Base-by-base conservation (phyloP, 352 stramenopile species). In the Thalassiosira exigua region DNA sequence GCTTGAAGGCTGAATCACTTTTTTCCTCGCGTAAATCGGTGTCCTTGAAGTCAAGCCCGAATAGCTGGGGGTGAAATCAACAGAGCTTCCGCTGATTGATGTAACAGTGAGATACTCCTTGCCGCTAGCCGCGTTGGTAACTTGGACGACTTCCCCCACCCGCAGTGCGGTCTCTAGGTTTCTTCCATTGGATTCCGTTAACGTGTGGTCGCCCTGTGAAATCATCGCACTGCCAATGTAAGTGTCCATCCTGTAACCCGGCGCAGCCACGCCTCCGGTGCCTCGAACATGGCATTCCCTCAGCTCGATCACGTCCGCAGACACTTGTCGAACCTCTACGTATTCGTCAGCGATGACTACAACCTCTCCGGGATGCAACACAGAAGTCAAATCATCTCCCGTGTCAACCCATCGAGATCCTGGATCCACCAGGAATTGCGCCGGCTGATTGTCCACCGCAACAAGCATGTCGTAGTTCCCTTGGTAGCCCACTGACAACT, bases 401-500 rank as follows among this genome's bases (percentile, higher is more conserved):
- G 79, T 85, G 74, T 77, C 54, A 12, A 89, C 68, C 33, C 39
- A 84, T 69, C 44, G 71, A 24, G 84, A 90, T 50, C 84, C 81
- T 60, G 84, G 67, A 1, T 85, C 60, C 33, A 89, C 61, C 32
- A 54, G 70, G 46, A 86, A 84, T 41, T 72, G 78, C 11, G 84
- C 78, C 30, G 81, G 79, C 42, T 80, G 68, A 46, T 76, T 85
- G 12, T 67, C 81, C 51, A 80, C 44, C 22, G 75, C 75, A 59
- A 90, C 52, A 61, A 85, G 22, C 59, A 81, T 78, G 30, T 67
- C 33, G 46, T 79, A 77, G 22, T 71, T 42, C 17, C 69, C 73
- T 60, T 84, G 59, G 58, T 84, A 87, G 21, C 81, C 84, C 48
- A 88, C 73, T 9, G 84, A 90, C 32, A 90, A 39, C 24, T 82